Evolutionary conservation across 176 grass and related monocot genomes (phyloP).

Genomic region (Pontederia paniculata): DNA sequence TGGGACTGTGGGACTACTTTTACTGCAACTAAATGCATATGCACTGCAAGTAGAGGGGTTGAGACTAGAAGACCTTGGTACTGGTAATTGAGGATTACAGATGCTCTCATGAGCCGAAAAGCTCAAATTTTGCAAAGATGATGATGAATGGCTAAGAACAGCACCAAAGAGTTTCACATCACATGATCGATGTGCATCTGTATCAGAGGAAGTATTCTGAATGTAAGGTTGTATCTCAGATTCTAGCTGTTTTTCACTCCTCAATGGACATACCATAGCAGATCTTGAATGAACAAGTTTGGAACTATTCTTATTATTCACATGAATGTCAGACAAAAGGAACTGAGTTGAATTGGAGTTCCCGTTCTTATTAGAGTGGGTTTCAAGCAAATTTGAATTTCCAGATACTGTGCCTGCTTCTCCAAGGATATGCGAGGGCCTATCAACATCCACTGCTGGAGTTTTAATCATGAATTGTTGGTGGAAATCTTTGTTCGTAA

Average conservation of each 20-base stretch:
- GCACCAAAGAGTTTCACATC: conserved; percentile 82
- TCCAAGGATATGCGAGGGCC: conserved; percentile 19
- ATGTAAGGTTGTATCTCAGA: conserved; percentile 17
- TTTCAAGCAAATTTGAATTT: conserved; percentile 25
- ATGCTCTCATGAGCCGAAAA: conserved; percentile 33
- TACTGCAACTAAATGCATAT: conserved; percentile 27
- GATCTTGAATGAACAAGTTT: conserved; percentile 1
- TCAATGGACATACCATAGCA: conserved; percentile 13
- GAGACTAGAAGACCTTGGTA: conserved; percentile 17
- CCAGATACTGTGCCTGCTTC: conserved; percentile 22
- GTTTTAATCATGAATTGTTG: conserved; percentile 33
- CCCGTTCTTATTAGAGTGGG: conserved; percentile 9
- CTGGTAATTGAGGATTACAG: conserved; percentile 2
- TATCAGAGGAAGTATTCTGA: conserved; percentile 25
- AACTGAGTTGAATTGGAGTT: conserved; percentile 34
- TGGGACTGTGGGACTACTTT: conserved; percentile 16
- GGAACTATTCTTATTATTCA: conserved; percentile 23
- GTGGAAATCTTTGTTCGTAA: conserved; percentile 25
- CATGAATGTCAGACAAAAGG: conserved; percentile 28
- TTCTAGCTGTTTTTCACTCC: conserved; percentile 11
- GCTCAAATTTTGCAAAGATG: conserved; percentile 38
- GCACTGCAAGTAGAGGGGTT: conserved; percentile 11
- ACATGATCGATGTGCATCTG: conserved; percentile 33
- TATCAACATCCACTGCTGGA: conserved; percentile 23
- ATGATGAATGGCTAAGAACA: conserved; percentile 38